Conservation (phyloP, 2,329 filamentous ascomycete genomes). For the Colletotrichum sp. region DNA sequence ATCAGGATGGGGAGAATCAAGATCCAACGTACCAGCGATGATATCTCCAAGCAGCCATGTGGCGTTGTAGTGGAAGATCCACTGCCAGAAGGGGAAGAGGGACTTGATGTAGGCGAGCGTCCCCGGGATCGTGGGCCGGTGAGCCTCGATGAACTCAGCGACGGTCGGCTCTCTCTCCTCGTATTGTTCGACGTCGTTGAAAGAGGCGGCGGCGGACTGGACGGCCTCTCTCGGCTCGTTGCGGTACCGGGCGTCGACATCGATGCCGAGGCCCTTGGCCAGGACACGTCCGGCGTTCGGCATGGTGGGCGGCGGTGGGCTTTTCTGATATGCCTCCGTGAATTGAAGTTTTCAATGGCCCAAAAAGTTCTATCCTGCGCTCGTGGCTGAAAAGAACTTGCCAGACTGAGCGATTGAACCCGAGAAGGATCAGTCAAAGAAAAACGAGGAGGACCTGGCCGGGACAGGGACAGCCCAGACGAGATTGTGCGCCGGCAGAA, state of each 20-base stretch:
- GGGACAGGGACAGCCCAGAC: not conserved
- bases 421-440: not conserved
- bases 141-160: conserved; percentile 43
- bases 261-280: conserved; percentile 34
- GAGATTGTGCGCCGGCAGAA: not conserved
- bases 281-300: conserved; percentile 25
- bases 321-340: not conserved
- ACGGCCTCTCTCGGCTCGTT: conserved; percentile 29
- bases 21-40: conserved; percentile 16
- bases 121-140: conserved; percentile 36
- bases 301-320: conserved; percentile 2
- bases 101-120: conserved; percentile 39
- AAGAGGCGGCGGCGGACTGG: conserved; percentile 28
- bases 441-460: not conserved
- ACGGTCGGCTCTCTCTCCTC: conserved; percentile 46
- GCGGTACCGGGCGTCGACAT: conserved; percentile 30
- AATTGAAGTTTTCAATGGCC: not conserved
- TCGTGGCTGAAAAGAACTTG: not conserved
- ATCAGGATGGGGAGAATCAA: not conserved
- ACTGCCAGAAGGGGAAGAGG: conserved; percentile 54
- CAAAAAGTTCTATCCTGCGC: not conserved
- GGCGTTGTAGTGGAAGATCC: conserved; percentile 44
- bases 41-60: conserved; percentile 23
- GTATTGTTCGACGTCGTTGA: conserved; percentile 24
- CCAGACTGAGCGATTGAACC: not conserved